Conservation (phyloP, 73 alveolate genomes). For the Tetrahymena borealis region DNA sequence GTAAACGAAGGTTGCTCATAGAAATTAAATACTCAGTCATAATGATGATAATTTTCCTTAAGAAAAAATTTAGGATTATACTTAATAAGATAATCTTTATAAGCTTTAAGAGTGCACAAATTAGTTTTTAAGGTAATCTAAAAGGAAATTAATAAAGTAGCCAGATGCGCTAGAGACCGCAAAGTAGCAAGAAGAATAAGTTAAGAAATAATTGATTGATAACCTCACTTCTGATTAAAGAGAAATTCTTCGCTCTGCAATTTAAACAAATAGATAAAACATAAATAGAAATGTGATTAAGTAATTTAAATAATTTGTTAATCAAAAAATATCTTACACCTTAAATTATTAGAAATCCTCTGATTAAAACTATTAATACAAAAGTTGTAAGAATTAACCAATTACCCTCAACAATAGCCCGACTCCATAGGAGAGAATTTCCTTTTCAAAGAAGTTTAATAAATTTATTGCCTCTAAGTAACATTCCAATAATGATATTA, state of each 20-base stretch:
- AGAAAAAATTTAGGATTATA: too few relatives aligned
- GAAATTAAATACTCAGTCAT: too few relatives aligned
- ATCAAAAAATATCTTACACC: neutral
- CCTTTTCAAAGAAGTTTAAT: neutral
- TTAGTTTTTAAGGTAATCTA: neutral
- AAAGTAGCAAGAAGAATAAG: neutral
- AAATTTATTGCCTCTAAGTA: neutral
- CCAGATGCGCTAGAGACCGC: neutral
- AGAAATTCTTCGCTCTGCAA: neutral
- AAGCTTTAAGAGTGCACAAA: neutral
- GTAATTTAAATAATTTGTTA: neutral
- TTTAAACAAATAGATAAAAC: neutral
- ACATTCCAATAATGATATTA: neutral
- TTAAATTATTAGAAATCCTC: neutral
- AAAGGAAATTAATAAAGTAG: neutral
- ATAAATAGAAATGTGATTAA: neutral
- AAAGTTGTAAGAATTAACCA: neutral
- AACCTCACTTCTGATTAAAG: neutral
- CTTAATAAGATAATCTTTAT: too few relatives aligned
- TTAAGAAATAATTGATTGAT: neutral
- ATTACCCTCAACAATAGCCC: neutral
- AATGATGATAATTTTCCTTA: too few relatives aligned
- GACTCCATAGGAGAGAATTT: neutral
- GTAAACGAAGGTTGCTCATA: too few relatives aligned
- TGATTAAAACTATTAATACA: neutral